Conservation (phyloP, 257 asterid species). For the Ehretia macrophylla region DNA sequence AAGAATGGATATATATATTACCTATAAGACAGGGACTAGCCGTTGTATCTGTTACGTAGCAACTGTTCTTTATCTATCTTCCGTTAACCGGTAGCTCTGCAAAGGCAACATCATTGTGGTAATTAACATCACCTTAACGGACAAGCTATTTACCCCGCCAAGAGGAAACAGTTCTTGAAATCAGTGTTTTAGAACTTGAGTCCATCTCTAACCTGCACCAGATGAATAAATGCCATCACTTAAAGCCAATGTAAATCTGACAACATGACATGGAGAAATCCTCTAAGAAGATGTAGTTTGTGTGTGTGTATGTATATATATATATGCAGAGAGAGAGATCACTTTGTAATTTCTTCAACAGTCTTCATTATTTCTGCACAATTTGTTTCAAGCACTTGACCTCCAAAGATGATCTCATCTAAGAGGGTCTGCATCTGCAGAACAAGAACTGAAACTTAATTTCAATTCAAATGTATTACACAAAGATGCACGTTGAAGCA, state of each 20-base stretch:
- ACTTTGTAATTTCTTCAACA: constrained; percentile 29
- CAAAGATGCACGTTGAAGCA: not conserved
- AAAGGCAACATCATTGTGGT: not conserved
- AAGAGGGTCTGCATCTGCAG: constrained; percentile 29
- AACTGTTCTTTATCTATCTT: too few relatives aligned
- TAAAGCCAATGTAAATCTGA: not conserved
- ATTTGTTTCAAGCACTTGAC: constrained; percentile 35
- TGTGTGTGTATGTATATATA: too few relatives aligned
- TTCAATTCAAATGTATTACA: not conserved
- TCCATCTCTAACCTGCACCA: constrained; percentile 23
- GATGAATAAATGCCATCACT: not conserved
- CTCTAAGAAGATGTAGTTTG: too few relatives aligned
- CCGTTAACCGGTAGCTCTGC: too few relatives aligned
- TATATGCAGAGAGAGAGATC: constrained; percentile 3
- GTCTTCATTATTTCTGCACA: constrained; percentile 23
- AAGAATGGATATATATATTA: too few relatives aligned
- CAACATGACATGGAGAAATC: not conserved
- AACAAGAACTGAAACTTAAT: not conserved
- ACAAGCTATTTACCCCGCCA: constrained; percentile 24
- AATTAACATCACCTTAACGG: not conserved
- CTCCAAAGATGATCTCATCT: constrained; percentile 35
- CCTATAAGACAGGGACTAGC: too few relatives aligned
- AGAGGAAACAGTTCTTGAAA: constrained; percentile 20
- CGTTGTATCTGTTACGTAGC: too few relatives aligned
- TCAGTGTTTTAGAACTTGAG: constrained; percentile 11